These are phyloP conservation scores for Coniochaeta prunicola DNA, from an alignment of 2,329 filamentous ascomycete species.

Conservation along the genomic window DNA sequence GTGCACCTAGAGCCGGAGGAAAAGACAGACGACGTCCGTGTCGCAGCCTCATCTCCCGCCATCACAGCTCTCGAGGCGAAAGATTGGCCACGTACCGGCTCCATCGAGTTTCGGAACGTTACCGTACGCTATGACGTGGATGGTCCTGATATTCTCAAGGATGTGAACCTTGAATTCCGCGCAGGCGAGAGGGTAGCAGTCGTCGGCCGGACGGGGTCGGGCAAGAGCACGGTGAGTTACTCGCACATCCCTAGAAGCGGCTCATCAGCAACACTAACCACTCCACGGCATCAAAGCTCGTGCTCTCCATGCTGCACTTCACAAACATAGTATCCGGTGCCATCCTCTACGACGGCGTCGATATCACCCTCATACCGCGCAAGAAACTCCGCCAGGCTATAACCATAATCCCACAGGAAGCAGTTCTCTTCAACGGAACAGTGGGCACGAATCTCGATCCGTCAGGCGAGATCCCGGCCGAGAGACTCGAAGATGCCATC, in stretches of 20 bases:
- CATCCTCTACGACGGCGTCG: constrained; percentile 26
- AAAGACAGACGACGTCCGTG: constrained; percentile 6
- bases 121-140: constrained; percentile 18
- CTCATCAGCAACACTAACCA: neutral
- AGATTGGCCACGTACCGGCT: constrained; percentile 18
- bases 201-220: constrained; percentile 59
- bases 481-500: constrained; percentile 50
- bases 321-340: constrained; percentile 22
- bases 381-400: constrained; percentile 26
- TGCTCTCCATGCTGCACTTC: constrained; percentile 26
- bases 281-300: constrained; percentile 7
- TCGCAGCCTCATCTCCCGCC: neutral
- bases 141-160: constrained; percentile 19
- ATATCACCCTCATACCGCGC: constrained; percentile 23
- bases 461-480: constrained; percentile 45
- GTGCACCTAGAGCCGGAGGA: constrained; percentile 19
- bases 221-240: constrained; percentile 48
- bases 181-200: constrained; percentile 59
- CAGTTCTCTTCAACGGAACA: constrained; percentile 24
- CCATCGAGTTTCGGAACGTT: constrained; percentile 19
- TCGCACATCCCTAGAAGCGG: neutral
- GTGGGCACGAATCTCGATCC: constrained; percentile 57
- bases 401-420: constrained; percentile 31
- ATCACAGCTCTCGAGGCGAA: neutral
- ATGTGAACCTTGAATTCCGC: constrained; percentile 17